Base-by-base conservation (phyloP, 148 eudicot species). In the Spergularia marina region DNA sequence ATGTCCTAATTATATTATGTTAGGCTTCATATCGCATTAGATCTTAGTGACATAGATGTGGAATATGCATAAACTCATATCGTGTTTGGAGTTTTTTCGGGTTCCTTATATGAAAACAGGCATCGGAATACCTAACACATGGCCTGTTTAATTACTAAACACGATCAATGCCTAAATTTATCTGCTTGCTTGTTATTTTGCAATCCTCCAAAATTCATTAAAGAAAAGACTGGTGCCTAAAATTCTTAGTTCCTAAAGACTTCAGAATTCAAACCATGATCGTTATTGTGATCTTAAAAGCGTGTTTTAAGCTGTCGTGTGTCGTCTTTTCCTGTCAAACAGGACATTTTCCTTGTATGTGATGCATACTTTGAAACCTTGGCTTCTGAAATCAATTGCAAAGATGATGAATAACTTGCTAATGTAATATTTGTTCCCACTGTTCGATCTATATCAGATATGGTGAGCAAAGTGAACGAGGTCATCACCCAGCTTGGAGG, bases 401-500 rank as follows among this genome's bases (percentile, higher is more conserved):
- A 65, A 17, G 6, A 62, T 2, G 20, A 44, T 15, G 1, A 47
- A 30, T 44, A 44, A 44, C 4, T 9, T 44, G 49, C 2, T 44
- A 44, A 44, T 20, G n/a, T 23, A 68, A 12, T 51, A 9, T 10
- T 15, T 14, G 55, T 55, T 5, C 55, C 23, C 23, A 56, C 23
- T 61, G 10, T 64, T 44, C n/a, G n/a, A n/a, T n/a, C 65, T 30
- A 59, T 70, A 80, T 68, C 93, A 92, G 97, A 92, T 66, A 86
- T 90, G 44, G 55, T 92, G 76, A 69, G 65, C 67, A 92, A 87
- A 77, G 93, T 90, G 63, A 89, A 90, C 74, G 84, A 86, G 79
- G 90, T 90, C 67, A 84, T 92, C 72, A 62, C 61, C 21, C 83
- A 88, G 74, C 77, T 92, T 44, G 97, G 88, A 78, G 90, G 77